A percentile compares a stretch with the other conserved stretches of the same genome.
phyloP scores from a whole-genome alignment of 306 rosid species.

The Corylus heterophylla region DNA sequence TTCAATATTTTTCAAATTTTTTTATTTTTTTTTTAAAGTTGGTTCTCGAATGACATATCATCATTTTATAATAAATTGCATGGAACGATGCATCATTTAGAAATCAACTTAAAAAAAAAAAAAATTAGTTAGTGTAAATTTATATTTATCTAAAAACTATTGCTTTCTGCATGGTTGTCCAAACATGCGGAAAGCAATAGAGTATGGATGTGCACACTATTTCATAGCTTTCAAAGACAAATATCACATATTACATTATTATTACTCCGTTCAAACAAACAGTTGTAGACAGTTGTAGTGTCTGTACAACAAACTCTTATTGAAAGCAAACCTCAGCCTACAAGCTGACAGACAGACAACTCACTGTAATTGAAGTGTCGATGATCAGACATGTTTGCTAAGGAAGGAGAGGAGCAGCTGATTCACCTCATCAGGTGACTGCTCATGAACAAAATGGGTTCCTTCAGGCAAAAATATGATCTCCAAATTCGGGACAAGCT shows the following conservation, averaged over 20 bases:
- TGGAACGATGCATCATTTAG: too few relatives aligned
- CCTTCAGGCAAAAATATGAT: conserved; percentile 66
- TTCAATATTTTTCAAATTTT: too few relatives aligned
- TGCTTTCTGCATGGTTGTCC: too few relatives aligned
- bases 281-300: background rate
- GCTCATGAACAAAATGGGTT: conserved; percentile 88
- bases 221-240: background rate
- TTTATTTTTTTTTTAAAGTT: too few relatives aligned
- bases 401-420: conserved; percentile 65
- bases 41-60: too few relatives aligned
- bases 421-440: conserved; percentile 66
- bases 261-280: background rate
- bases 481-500: conserved; percentile 58
- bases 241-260: background rate
- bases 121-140: too few relatives aligned
- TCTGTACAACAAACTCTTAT: background rate
- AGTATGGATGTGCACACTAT: background rate
- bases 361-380: background rate
- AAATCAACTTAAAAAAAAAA: too few relatives aligned
- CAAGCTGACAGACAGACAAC: background rate
- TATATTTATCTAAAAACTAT: too few relatives aligned
- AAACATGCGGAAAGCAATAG: too few relatives aligned
- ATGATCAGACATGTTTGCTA: conserved; percentile 48
- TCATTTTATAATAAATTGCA: too few relatives aligned
- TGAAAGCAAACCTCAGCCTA: background rate